Conservation (phyloP, 306 rosid species). For the Potentilla sterilis region DNA sequence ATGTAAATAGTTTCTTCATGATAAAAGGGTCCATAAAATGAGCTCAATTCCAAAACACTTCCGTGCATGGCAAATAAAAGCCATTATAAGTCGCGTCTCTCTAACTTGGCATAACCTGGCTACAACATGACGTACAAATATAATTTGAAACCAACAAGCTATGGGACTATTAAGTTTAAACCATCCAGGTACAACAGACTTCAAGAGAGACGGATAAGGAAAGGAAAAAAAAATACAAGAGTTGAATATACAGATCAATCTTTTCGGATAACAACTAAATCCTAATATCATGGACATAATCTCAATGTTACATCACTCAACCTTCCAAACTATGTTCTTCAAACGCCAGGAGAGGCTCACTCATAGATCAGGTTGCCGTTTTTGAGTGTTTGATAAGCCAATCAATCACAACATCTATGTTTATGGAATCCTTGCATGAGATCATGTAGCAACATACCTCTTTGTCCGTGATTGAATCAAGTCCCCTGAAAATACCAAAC, state of each 20-base stretch:
- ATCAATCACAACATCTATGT: constrained; percentile 86
- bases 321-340: constrained; percentile 9
- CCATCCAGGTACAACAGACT: background rate
- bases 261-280: background rate
- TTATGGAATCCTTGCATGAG: constrained; percentile 93
- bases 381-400: constrained; percentile 97
- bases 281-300: background rate
- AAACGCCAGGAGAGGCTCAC: constrained; percentile 14
- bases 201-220: background rate
- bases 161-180: background rate
- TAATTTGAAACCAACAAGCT: background rate
- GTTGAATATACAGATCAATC: constrained; percentile 10
- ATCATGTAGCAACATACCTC: constrained; percentile 96
- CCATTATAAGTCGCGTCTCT: background rate
- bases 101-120: background rate
- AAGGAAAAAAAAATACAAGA: background rate
- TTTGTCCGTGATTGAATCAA: constrained; percentile 69
- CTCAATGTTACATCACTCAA: background rate
- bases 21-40: background rate
- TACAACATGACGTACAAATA: background rate
- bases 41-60: background rate
- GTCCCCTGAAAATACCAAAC: constrained; percentile 59
- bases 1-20: background rate
- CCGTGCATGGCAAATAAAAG: background rate
- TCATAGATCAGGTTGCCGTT: constrained; percentile 53